Percentiles rank a stretch among this genome's conserved stretches.
These are phyloP conservation scores for Colletotrichum theobromicola DNA, from an alignment of 2,329 filamentous ascomycete genomes.

Conservation along the genomic window DNA sequence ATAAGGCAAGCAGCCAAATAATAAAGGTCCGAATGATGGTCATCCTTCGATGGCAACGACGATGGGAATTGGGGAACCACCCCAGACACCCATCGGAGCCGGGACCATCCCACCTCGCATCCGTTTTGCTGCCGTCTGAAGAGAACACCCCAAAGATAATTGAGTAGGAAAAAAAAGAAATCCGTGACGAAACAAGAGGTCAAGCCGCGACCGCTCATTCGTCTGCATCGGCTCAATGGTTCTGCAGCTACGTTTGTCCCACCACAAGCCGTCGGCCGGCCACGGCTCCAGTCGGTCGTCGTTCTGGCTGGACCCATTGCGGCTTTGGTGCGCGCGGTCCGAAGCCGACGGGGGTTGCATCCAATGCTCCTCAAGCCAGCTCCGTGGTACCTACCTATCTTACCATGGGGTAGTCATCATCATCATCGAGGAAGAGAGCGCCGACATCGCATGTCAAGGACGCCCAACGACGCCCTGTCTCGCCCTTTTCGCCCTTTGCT, in stretches of 20 bases:
- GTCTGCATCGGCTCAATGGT: background rate
- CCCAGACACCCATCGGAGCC: background rate
- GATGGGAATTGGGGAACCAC: background rate
- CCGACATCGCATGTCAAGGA: constrained; percentile 9
- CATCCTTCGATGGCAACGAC: background rate
- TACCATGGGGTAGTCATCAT: background rate
- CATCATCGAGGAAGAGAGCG: background rate
- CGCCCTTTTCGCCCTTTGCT: background rate
- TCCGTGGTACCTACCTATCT: background rate
- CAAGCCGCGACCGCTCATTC: constrained; percentile 15
- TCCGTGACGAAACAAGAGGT: constrained; percentile 23
- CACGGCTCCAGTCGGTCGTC: constrained; percentile 21
- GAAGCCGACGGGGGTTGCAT: background rate
- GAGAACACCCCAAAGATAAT: background rate
- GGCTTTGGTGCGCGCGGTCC: constrained; percentile 20
- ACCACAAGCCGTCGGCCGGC: constrained; percentile 20
- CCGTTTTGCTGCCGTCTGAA: background rate
- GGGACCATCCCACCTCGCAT: background rate
- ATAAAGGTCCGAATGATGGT: background rate
- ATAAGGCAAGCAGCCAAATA: background rate
- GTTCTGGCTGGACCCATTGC: constrained; percentile 12
- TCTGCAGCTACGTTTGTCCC: background rate
- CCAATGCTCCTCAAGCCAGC: background rate
- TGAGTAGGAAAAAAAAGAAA: background rate
- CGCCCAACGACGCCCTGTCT: background rate